These are phyloP conservation scores for Exutisphaerella laricina DNA, from an alignment of 2,329 filamentous ascomycete genomes.

Conservation along the genomic window DNA sequence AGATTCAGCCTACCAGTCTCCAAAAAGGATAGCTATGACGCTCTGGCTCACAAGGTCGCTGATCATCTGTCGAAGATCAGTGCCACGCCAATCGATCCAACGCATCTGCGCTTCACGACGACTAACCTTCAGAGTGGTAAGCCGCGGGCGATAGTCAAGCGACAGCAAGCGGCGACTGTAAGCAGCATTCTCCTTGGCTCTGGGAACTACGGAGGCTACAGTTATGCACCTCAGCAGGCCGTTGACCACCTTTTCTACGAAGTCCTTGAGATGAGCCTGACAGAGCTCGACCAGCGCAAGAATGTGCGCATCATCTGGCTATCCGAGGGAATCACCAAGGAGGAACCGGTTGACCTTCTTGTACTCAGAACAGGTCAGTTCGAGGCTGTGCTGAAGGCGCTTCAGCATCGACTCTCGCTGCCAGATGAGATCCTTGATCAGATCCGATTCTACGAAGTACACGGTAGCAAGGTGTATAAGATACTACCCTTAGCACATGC, in stretches of 20 bases:
- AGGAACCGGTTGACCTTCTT: conserved; percentile 77
- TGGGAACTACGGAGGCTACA: conserved; percentile 66
- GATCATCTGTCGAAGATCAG: conserved; percentile 53
- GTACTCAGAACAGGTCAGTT: conserved; percentile 81
- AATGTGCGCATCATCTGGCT: conserved; percentile 76
- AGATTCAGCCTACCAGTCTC: conserved; percentile 73
- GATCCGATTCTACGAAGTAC: conserved; percentile 76
- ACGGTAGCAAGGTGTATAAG: conserved; percentile 77
- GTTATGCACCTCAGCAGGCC: conserved; percentile 54
- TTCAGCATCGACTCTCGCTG: conserved; percentile 76
- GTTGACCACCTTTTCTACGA: conserved; percentile 82
- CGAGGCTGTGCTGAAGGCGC: conserved; percentile 66
- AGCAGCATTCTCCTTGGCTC: conserved; percentile 63
- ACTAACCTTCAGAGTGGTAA: conserved; percentile 72
- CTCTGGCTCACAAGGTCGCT: conserved; percentile 75
- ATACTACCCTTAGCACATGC: conserved; percentile 64
- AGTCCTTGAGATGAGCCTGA: conserved; percentile 86
- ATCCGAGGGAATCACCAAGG: conserved; percentile 84
- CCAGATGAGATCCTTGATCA: conserved; percentile 67
- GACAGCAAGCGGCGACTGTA: conserved; percentile 64
- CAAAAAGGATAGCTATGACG: conserved; percentile 84
- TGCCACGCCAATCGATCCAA: conserved; percentile 58
- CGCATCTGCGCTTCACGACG: conserved; percentile 86
- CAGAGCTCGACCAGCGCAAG: conserved; percentile 91
- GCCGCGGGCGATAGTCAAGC: conserved; percentile 72